A percentile compares a stretch with the other conserved stretches of the same genome.
Evolutionary conservation across 1,139 yeast species (phyloP).

Genomic region (Meyerozyma elateridarum): DNA sequence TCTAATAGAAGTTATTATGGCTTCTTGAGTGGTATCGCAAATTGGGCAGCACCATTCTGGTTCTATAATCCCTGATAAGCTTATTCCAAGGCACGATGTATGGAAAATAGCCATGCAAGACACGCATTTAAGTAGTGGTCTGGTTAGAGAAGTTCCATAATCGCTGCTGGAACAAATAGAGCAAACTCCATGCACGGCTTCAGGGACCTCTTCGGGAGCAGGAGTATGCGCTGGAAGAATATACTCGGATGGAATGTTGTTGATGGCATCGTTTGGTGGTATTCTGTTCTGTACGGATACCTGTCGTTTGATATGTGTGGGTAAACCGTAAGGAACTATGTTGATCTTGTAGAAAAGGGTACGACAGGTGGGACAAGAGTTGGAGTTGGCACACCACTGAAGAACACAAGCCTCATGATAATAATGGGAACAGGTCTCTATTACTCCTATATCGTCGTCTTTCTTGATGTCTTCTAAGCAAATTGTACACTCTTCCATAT

Average conservation of each 20-base stretch:
- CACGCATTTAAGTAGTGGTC: constrained; percentile 26
- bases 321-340: constrained; percentile 12
- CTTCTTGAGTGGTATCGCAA: constrained; percentile 37
- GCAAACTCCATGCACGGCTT: constrained; percentile 21
- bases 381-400: constrained; percentile 46
- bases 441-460: constrained; percentile 26
- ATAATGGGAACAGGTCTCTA: constrained; percentile 36
- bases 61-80: too few species aligned
- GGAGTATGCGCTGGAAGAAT: constrained; percentile 21
- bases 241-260: constrained; percentile 37
- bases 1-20: constrained; percentile 11
- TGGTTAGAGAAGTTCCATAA: constrained; percentile 17
- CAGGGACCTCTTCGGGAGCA: constrained; percentile 2
- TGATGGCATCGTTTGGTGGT: constrained; percentile 32
- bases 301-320: constrained; percentile 8
- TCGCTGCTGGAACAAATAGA: constrained; percentile 36
- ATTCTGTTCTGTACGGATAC: constrained; percentile 29
- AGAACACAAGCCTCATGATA: constrained; percentile 45
- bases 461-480: constrained; percentile 38
- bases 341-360: constrained; percentile 27
- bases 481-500: constrained; percentile 41
- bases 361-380: constrained; percentile 53
- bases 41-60: constrained; percentile 40
- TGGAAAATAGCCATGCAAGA: constrained; percentile 36
- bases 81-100: constrained; percentile 29